A percentile compares a stretch with the other conserved stretches of the same genome.
phyloP scores from a whole-genome alignment of 257 asterid species.

The Solanum commersonii region DNA sequence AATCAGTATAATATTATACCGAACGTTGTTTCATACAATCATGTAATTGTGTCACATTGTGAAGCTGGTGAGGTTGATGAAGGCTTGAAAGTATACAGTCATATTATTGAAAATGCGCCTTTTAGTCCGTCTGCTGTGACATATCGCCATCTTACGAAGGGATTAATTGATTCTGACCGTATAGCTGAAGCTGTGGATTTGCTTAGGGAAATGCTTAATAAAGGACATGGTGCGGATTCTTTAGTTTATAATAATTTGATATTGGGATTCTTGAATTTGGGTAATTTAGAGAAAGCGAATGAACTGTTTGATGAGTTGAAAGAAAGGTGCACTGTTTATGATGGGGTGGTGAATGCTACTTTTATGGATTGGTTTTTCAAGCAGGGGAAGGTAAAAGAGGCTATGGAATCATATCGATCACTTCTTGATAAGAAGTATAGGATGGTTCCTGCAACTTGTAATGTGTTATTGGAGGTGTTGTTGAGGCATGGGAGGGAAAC shows the following conservation, averaged over 20 bases:
- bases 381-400: constrained; percentile 70
- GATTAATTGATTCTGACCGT: constrained; percentile 50
- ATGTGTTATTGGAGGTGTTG: constrained; percentile 62
- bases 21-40: constrained; percentile 63
- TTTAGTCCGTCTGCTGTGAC: constrained; percentile 66
- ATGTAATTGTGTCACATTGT: constrained; percentile 55
- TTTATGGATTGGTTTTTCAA: constrained; percentile 88
- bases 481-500: constrained; percentile 64
- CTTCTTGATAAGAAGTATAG: constrained; percentile 45
- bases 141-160: constrained; percentile 77
- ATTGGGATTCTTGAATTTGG: constrained; percentile 60
- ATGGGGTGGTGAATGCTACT: constrained; percentile 77
- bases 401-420: constrained; percentile 71
- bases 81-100: constrained; percentile 41
- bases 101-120: constrained; percentile 54
- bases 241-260: constrained; percentile 76
- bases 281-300: constrained; percentile 61
- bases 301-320: constrained; percentile 77
- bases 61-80: constrained; percentile 66
- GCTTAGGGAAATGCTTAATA: constrained; percentile 72
- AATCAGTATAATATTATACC: constrained; percentile 62
- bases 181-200: constrained; percentile 49
- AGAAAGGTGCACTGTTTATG: constrained; percentile 73
- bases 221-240: constrained; percentile 91
- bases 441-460: constrained; percentile 75